These are phyloP conservation scores for Oxytropis ochrocephala DNA, from an alignment of 306 rosid species.

Conservation along the genomic window DNA sequence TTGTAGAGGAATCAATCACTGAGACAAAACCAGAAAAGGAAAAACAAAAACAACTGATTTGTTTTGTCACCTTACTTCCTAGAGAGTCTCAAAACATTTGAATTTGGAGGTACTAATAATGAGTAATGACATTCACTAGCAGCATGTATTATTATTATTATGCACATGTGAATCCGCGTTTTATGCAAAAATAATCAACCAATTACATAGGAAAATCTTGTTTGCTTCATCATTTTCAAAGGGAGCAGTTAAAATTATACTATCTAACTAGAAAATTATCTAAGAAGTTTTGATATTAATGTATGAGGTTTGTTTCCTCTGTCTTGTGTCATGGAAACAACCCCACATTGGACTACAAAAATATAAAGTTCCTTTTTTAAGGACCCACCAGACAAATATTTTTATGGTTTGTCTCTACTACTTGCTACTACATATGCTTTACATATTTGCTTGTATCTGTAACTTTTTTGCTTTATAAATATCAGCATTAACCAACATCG, in stretches of 20 bases:
- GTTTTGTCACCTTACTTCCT: conserved; percentile 43
- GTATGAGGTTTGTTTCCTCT: conserved; percentile 20
- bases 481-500: no score
- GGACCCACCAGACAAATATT: conserved; percentile 33
- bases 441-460: neutral
- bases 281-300: conserved; percentile 20
- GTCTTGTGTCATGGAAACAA: conserved; percentile 66
- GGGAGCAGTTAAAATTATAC: conserved; percentile 86
- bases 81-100: conserved; percentile 51
- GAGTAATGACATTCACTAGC: conserved; percentile 28
- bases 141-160: conserved; percentile 23
- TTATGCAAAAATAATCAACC: conserved; percentile 57
- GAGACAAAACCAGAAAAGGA: conserved; percentile 39
- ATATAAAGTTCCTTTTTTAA: conserved; percentile 14
- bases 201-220: conserved; percentile 48
- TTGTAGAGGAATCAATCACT: conserved; percentile 20
- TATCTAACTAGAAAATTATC: conserved; percentile 39
- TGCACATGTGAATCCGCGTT: conserved; percentile 79
- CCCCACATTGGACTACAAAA: conserved; percentile 45
- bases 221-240: conserved; percentile 82
- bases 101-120: conserved; percentile 33
- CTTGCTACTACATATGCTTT: neutral
- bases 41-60: conserved; percentile 40
- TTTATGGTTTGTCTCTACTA: conserved; percentile 10
- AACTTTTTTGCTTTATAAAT: no score